Evolutionary conservation across 139 green algal species (phyloP).

Genomic region (Chlamydomonas applanata): DNA sequence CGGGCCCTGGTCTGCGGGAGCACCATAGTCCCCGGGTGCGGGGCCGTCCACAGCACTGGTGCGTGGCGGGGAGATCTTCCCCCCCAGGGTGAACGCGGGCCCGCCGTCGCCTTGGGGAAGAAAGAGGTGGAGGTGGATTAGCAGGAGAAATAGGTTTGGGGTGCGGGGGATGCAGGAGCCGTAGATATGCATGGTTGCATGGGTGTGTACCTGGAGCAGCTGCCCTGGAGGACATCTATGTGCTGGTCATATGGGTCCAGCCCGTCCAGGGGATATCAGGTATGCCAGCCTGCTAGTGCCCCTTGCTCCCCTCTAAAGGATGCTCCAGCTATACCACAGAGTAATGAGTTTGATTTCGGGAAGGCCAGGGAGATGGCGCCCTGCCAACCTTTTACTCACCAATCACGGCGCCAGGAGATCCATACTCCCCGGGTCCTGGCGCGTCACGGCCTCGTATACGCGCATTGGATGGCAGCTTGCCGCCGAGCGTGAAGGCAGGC

Average conservation of each 20-base stretch:
- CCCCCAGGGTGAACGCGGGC: constrained; percentile 13
- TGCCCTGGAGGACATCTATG: too few species aligned
- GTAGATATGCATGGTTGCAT: too few species aligned
- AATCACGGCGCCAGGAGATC: constrained; percentile 3
- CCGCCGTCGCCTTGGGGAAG: constrained; percentile 15
- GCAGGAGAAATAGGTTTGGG: too few species aligned
- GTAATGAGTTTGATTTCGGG: too few species aligned
- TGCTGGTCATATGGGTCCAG: too few species aligned
- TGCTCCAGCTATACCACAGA: too few species aligned
- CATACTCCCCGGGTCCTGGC: not conserved
- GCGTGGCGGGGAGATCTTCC: not conserved
- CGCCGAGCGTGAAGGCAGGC: constrained; percentile 22
- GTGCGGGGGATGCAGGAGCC: too few species aligned
- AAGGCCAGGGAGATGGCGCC: too few species aligned
- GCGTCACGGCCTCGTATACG: not conserved
- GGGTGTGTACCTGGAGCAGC: too few species aligned
- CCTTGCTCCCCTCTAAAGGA: too few species aligned
- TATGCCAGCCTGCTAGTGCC: too few species aligned
- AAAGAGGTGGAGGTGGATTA: not conserved
- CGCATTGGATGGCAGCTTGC: not conserved
- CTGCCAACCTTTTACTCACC: constrained; percentile 13
- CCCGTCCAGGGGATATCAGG: too few species aligned
- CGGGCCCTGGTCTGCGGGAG: not conserved
- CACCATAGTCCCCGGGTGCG: constrained; percentile 14
- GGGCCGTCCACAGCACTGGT: constrained; percentile 4